A percentile compares a stretch with the other conserved stretches of the same genome.
phyloP scores from a whole-genome alignment of 768 basidiomycete genomes.

The Russula sp. region DNA sequence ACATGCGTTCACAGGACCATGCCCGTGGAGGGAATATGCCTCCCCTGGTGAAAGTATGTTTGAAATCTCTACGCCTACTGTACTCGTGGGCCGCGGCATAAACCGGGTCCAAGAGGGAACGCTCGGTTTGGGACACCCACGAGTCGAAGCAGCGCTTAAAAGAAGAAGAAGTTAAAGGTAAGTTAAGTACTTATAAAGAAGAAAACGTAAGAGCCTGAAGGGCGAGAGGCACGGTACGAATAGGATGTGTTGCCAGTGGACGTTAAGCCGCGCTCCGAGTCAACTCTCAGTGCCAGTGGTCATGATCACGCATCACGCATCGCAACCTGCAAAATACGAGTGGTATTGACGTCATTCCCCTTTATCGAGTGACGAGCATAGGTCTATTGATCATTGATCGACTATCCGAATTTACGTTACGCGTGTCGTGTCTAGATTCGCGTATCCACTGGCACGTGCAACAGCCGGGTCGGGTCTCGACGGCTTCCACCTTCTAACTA shows the following conservation, averaged over 20 bases:
- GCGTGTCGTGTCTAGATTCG: no score
- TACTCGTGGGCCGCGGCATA: slow-evolving; percentile 8
- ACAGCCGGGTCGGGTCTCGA: no score
- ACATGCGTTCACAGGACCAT: background rate
- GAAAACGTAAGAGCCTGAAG: slow-evolving; percentile 8
- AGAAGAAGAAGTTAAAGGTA: slow-evolving; percentile 4
- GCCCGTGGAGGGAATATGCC: background rate
- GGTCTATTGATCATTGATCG: background rate
- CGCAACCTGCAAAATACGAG: background rate
- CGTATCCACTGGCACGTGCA: no score
- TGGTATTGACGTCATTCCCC: slow-evolving; percentile 1
- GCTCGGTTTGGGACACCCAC: slow-evolving; percentile 6
- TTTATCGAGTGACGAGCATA: background rate
- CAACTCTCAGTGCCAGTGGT: background rate
- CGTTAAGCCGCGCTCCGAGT: background rate
- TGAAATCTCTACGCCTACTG: background rate
- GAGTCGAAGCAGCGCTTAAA: slow-evolving; percentile 6
- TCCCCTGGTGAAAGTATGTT: background rate
- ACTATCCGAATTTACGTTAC: no score
- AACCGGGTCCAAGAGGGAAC: background rate
- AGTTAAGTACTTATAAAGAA: background rate
- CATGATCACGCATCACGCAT: background rate
- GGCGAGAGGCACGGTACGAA: background rate
- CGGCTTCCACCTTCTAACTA: background rate
- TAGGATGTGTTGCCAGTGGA: background rate